A percentile compares a stretch with the other conserved stretches of the same genome.
phyloP scores from a whole-genome alignment of 345 rosid species.

The Euphorbia lathyris region DNA sequence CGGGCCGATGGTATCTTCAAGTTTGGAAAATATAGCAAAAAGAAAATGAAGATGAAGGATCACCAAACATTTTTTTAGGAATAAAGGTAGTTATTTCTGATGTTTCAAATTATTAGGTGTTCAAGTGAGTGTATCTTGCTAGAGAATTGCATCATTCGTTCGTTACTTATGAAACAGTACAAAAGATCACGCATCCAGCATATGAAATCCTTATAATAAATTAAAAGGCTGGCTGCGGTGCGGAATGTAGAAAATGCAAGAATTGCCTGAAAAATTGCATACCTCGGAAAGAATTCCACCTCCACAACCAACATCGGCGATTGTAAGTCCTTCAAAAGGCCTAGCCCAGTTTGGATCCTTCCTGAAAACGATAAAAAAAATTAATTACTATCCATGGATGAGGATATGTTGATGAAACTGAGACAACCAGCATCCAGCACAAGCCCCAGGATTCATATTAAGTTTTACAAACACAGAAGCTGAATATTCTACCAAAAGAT shows the following conservation, averaged over 20 bases:
- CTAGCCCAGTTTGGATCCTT: slow-evolving; percentile 64
- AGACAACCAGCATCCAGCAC: not conserved
- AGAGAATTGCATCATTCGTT: not conserved
- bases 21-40: not conserved
- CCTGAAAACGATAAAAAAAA: slow-evolving; percentile 44
- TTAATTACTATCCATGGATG: slow-evolving; percentile 7
- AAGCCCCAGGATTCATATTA: slow-evolving; percentile 1
- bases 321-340: slow-evolving; percentile 80
- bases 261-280: not conserved
- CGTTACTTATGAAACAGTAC: not conserved
- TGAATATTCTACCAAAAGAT: not conserved
- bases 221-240: not conserved
- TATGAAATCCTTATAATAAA: not conserved
- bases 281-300: slow-evolving; percentile 99
- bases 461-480: not conserved
- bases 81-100: not conserved
- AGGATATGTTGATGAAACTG: not conserved
- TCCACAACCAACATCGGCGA: slow-evolving; percentile 88
- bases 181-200: not conserved
- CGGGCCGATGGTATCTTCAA: not conserved
- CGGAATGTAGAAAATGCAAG: not conserved
- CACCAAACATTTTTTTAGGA: not conserved
- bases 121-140: not conserved
- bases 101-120: not conserved
- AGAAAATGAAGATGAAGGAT: not conserved